Evolutionary conservation across 306 rosid genomes (phyloP).

Genomic region (Abrus pulchellus): DNA sequence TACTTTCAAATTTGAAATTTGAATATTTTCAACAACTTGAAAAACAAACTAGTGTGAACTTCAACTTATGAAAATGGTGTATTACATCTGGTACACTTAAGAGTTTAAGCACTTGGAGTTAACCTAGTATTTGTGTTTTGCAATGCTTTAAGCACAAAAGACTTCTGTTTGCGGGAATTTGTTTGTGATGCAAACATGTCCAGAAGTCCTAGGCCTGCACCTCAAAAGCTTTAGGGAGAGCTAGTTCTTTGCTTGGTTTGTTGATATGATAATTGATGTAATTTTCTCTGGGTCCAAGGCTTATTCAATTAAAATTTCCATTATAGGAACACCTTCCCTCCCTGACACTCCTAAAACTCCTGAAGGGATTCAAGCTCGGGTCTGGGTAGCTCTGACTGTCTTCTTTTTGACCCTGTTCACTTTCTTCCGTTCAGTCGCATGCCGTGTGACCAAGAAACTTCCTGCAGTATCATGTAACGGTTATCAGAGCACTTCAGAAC

Average conservation of each 20-base stretch:
- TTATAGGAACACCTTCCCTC: constrained; percentile 67
- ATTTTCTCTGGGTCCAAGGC: neutral
- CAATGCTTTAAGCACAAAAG: constrained; percentile 12
- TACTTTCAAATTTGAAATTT: neutral
- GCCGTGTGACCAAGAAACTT: constrained; percentile 63
- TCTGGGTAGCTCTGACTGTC: constrained; percentile 67
- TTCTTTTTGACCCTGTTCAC: constrained; percentile 69
- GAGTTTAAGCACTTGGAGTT: constrained; percentile 25
- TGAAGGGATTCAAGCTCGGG: constrained; percentile 62
- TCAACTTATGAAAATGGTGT: constrained; percentile 7
- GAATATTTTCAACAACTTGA: neutral
- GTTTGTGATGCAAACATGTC: constrained; percentile 14
- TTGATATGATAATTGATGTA: constrained; percentile 30
- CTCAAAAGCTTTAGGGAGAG: constrained; percentile 32
- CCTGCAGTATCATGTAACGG: constrained; percentile 51
- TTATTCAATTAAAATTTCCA: constrained; percentile 38
- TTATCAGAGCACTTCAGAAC: constrained; percentile 52
- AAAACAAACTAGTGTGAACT: neutral
- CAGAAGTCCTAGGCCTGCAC: constrained; percentile 3
- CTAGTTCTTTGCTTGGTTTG: constrained; percentile 30
- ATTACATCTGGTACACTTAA: neutral
- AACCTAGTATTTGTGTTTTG: constrained; percentile 20
- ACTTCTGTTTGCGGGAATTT: constrained; percentile 15
- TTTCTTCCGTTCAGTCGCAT: constrained; percentile 57
- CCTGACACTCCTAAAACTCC: constrained; percentile 53